These are phyloP conservation scores for Kuraishia cidri DNA, from an alignment of 805 yeast species.

Conservation along the genomic window DNA sequence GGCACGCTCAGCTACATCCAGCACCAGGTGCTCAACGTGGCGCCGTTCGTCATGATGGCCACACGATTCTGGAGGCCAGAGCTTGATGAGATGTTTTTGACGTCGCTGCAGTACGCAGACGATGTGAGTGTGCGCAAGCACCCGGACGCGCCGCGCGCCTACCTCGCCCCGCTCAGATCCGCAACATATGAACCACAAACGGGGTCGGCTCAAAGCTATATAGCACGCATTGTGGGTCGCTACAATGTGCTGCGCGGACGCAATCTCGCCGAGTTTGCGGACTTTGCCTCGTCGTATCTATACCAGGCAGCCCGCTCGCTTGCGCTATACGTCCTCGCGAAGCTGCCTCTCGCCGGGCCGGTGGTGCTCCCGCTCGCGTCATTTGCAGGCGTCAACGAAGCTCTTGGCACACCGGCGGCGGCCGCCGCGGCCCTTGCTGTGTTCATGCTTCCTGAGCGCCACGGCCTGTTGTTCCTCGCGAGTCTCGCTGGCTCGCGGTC, in stretches of 20 bases:
- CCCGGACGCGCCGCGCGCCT: constrained; percentile 20
- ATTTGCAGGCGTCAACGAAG: constrained; percentile 31
- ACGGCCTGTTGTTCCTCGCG: constrained; percentile 26
- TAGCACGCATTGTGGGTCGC: not conserved
- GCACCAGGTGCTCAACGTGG: constrained; percentile 26
- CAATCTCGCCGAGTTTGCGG: constrained; percentile 5
- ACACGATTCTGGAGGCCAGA: constrained; percentile 25
- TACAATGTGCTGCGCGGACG: not conserved
- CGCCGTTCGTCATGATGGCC: constrained; percentile 28
- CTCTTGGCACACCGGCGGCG: constrained; percentile 38
- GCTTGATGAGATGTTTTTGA: constrained; percentile 28
- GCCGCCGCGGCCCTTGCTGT: constrained; percentile 24
- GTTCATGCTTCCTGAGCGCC: constrained; percentile 22
- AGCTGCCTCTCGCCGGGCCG: constrained; percentile 31
- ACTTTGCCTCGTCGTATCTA: constrained; percentile 16
- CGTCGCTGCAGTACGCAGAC: constrained; percentile 30
- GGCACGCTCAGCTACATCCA: constrained; percentile 20
- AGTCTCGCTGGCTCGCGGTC: constrained; percentile 37
- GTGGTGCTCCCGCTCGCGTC: constrained; percentile 31
- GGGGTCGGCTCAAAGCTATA: not conserved
- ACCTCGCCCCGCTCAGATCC: too few species aligned
- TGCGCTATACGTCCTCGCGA: constrained; percentile 21
- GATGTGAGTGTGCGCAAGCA: constrained; percentile 25
- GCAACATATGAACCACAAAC: too few species aligned
- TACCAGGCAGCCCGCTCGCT: constrained; percentile 18